Base-by-base conservation (phyloP, 2,329 filamentous ascomycete genomes). In the Fusarium sp. region DNA sequence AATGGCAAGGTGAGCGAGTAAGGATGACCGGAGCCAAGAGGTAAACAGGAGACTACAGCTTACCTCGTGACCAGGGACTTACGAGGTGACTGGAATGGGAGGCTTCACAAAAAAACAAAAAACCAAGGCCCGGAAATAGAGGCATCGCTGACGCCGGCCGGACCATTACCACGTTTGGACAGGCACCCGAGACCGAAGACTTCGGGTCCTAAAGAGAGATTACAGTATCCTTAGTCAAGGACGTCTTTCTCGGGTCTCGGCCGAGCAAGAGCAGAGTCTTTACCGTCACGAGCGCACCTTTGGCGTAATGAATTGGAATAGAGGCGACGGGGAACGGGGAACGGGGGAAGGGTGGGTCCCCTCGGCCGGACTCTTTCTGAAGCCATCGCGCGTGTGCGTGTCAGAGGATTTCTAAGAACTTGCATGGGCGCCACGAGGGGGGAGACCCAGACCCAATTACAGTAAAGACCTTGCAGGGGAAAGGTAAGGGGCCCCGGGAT, bases 211-310 rank as follows among this genome's bases (percentile, higher is more conserved):
- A 14, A 37, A 37, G 35, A 37, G 35, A 34, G 39, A 52, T 57
- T 56, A 41, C 32, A 16, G 48, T 35, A 8, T 57, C 32, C n/a
- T 64, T 43, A 43, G 16, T 64, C 34, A 67, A 52, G 11, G 27
- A 23, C 14, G 14, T 13, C 41, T 8, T 48, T 48, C 6, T 54
- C 58, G 35, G 52, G 41, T 75, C 64, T 75, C 69, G 72, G 72
- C 72, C 72, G 72, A 74, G 59, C 57, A 20, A 52, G 30, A 23
- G 20, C 34, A 16, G 35, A 48, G 14, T 48, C 45, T 67, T 20
- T 32, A 32, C 50, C 25, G 68, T 74, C 72, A 74, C 72, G 72
- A 70, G 72, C 56, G 6, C 48, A 32, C 48, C 37, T 72, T 69
- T 34, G 67, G 72, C 61, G 71, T 66, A 60, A 48, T 65, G 35